phyloP scores from a whole-genome alignment of 768 basidiomycete species.

The Asterophora lycoperdoides region DNA sequence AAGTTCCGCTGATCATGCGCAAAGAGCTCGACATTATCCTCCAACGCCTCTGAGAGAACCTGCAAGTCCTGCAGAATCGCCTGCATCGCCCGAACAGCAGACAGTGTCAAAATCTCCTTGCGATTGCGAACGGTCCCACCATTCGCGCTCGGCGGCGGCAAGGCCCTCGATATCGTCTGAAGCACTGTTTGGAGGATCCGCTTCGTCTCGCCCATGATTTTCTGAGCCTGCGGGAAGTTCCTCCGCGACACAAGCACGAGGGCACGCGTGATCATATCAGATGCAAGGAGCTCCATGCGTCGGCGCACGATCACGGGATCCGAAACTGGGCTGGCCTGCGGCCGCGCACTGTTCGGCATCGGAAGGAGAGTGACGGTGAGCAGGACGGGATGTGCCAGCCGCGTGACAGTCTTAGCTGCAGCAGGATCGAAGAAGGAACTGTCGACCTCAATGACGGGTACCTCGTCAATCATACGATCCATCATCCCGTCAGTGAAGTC shows the following conservation, averaged over 20 bases:
- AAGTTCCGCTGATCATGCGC: slow-evolving; percentile 93
- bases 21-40: slow-evolving; percentile 89
- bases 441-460: slow-evolving; percentile 94
- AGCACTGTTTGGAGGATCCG: slow-evolving; percentile 89
- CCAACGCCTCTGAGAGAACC: slow-evolving; percentile 78
- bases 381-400: slow-evolving; percentile 90
- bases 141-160: slow-evolving; percentile 52
- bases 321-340: slow-evolving; percentile 45
- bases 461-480: slow-evolving; percentile 96
- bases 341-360: slow-evolving; percentile 33
- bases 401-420: slow-evolving; percentile 75
- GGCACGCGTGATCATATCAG: slow-evolving; percentile 95
- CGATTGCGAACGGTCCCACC: slow-evolving; percentile 62
- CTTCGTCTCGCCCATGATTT: slow-evolving; percentile 87
- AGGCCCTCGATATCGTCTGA: slow-evolving; percentile 72
- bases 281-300: slow-evolving; percentile 93
- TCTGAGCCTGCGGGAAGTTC: slow-evolving; percentile 87
- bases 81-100: slow-evolving; percentile 76
- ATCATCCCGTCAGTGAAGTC: slow-evolving; percentile 89
- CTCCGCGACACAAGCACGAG: slow-evolving; percentile 89
- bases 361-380: slow-evolving; percentile 91
- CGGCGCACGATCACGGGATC: slow-evolving; percentile 90
- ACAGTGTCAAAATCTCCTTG: slow-evolving; percentile 70
- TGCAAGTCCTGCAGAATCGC: slow-evolving; percentile 87
- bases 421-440: slow-evolving; percentile 93